Evolutionary conservation across 805 yeast genomes (phyloP), one percentile per base, ranked within the genome.

Genomic region (Cyberlindnera saturnus): DNA sequence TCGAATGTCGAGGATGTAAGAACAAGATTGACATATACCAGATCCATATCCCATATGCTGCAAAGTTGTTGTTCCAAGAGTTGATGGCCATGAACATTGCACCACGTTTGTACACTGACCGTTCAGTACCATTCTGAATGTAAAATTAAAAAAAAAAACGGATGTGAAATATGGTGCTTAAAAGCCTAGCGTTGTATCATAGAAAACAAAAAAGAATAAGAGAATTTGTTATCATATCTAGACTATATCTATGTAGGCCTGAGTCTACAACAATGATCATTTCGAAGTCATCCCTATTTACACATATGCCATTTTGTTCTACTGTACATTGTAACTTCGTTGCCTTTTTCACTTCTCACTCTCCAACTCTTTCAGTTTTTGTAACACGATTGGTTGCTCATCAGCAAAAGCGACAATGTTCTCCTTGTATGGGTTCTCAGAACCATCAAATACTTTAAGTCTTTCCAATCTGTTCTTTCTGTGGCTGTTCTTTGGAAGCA

Each of bases 81-180:
- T 77, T 93, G 62, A 93, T 93, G 98, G 96, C 99, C 34, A 93
- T 93, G 99, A 93, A 93, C 67, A 93, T 93, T 59, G 85, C 96
- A 17, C 99, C 98, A 43, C 82, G 99, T 69, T 68, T 91, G 71
- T 91, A 91, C 67, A 88, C 98, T n/a, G 96, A 91, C 55, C 80
- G 90, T 55, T 79, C 89, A 10, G 86, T 84, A 6, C 67, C 73
- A 14, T 64, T 73, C 30, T 55, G 40, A 55, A 26, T 31, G 19
- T 10, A 3, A 16, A 17, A 33, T 29, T 32, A 9, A 34, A 36
- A 41, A 36, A 17, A 43, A 11, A 11, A 36, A n/a, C 15, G 17
- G 11, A 16, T n/a, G 16, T 15, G 9, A 31, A 38, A 18, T 31
- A 18, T 3, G 30, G 30, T 17, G 6, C 11, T 2, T 8, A 17